Evolutionary conservation across 2,329 filamentous ascomycete species (phyloP).

Genomic region (Rhynchosporium secalis): DNA sequence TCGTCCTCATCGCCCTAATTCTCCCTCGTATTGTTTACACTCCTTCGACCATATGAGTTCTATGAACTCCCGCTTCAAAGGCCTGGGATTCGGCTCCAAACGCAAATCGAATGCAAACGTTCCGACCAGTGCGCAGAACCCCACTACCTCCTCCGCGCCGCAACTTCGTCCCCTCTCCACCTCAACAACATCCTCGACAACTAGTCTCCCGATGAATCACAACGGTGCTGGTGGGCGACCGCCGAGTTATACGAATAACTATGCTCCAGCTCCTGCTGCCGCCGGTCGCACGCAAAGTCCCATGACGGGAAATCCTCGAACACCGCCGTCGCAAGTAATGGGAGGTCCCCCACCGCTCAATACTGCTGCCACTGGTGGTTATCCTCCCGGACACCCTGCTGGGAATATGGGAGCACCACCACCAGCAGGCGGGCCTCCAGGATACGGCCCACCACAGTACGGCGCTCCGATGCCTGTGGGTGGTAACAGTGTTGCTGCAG

Average conservation of each 20-base stretch:
- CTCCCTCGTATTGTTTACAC: slow-evolving; percentile 40
- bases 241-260: slow-evolving; percentile 63
- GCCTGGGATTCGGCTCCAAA: slow-evolving; percentile 74
- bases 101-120: slow-evolving; percentile 67
- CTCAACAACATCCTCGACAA: slow-evolving; percentile 50
- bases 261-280: slow-evolving; percentile 49
- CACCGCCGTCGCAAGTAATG: slow-evolving; percentile 42
- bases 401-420: slow-evolving; percentile 42
- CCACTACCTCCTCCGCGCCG: slow-evolving; percentile 31
- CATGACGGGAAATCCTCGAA: slow-evolving; percentile 38
- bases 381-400: slow-evolving; percentile 52
- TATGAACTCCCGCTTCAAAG: slow-evolving; percentile 77
- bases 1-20: slow-evolving; percentile 32
- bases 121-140: slow-evolving; percentile 45
- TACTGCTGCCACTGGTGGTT: slow-evolving; percentile 59
- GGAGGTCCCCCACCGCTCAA: slow-evolving; percentile 68
- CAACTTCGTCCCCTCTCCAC: slow-evolving; percentile 32
- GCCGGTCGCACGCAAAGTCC: slow-evolving; percentile 51
- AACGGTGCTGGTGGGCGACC: slow-evolving; percentile 59
- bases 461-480: slow-evolving; percentile 32
- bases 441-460: slow-evolving; percentile 39
- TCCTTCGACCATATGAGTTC: slow-evolving; percentile 62
- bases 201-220: slow-evolving; percentile 63
- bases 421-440: slow-evolving; percentile 37
- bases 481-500: slow-evolving; percentile 31